Percentiles rank a stretch among this genome's conserved stretches.
These are phyloP conservation scores for Debaryomyces psychrophilus DNA, from an alignment of 1,139 yeast genomes.

Conservation along the genomic window DNA sequence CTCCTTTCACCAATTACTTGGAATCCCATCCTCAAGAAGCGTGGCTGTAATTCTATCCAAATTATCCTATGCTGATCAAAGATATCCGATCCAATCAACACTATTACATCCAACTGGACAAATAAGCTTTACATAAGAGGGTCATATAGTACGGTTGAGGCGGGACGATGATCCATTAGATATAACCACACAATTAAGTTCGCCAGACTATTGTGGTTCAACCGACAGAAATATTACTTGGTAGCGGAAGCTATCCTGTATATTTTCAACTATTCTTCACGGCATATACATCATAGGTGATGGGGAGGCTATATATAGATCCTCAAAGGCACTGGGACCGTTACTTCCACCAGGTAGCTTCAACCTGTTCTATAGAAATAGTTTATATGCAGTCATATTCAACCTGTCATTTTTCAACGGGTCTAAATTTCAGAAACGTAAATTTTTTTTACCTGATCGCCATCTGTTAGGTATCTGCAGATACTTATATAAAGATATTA, in stretches of 20 bases:
- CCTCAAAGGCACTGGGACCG: conserved; percentile 20
- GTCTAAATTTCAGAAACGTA: background rate
- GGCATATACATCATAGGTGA: conserved; percentile 75
- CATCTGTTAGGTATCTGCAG: background rate
- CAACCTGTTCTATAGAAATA: too few species aligned
- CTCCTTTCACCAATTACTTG: conserved; percentile 62
- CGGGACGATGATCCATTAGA: conserved; percentile 72
- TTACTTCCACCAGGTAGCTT: too few species aligned
- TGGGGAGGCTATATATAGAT: conserved; percentile 67
- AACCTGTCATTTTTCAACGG: conserved; percentile 7
- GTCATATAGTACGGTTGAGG: conserved; percentile 69
- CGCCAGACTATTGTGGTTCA: conserved; percentile 52
- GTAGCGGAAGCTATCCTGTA: conserved; percentile 81
- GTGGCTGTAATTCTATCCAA: conserved; percentile 40
- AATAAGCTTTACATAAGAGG: conserved; percentile 69
- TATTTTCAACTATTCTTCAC: conserved; percentile 85
- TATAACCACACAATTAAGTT: conserved; percentile 54
- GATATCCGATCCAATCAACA: conserved; percentile 52
- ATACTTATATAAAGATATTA: background rate
- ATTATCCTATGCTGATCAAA: conserved; percentile 21
- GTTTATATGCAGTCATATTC: background rate
- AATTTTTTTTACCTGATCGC: conserved; percentile 4
- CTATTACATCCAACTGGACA: conserved; percentile 70
- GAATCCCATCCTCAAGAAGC: conserved; percentile 42
- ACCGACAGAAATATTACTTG: conserved; percentile 51